A percentile compares a stretch with the other conserved stretches of the same genome.
phyloP scores from a whole-genome alignment of 2,329 filamentous ascomycete genomes.

The Ramularia endophylla region DNA sequence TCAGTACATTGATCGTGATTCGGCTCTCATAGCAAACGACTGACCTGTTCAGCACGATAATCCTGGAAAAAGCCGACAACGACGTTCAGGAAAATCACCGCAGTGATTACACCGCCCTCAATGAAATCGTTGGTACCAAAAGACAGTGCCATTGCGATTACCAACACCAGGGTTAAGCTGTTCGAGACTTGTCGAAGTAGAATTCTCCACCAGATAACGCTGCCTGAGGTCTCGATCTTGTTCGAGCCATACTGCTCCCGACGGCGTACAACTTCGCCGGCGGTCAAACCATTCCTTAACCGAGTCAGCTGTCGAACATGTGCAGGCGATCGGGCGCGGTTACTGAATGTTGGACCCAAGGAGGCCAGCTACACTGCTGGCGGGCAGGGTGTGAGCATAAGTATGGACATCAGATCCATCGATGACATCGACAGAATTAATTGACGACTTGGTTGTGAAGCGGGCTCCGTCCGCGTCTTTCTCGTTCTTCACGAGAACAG shows the following conservation, averaged over 20 bases:
- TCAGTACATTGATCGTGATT: too few species aligned
- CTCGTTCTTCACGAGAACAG: slow-evolving; percentile 20
- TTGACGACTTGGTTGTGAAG: slow-evolving; percentile 15
- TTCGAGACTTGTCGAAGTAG: slow-evolving; percentile 34
- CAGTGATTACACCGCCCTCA: slow-evolving; percentile 54
- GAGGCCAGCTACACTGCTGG: slow-evolving; percentile 12
- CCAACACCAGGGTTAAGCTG: slow-evolving; percentile 40
- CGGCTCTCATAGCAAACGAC: too few species aligned
- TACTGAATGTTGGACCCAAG: slow-evolving; percentile 18
- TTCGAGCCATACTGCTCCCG: slow-evolving; percentile 26
- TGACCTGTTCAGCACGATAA: slow-evolving; percentile 49
- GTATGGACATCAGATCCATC: slow-evolving; percentile 13
- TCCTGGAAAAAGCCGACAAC: slow-evolving; percentile 56
- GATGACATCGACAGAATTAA: slow-evolving; percentile 11
- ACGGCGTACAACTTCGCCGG: slow-evolving; percentile 16
- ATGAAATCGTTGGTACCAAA: slow-evolving; percentile 56
- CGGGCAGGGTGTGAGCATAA: slow-evolving; percentile 18
- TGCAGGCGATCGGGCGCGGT: slow-evolving; percentile 1
- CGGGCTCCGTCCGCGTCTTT: slow-evolving; percentile 23
- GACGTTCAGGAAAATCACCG: slow-evolving; percentile 54
- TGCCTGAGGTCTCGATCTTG: slow-evolving; percentile 24
- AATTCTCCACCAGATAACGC: slow-evolving; percentile 27
- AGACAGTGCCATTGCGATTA: slow-evolving; percentile 53
- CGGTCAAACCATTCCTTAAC: slow-evolving; percentile 20
- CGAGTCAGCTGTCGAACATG: slow-evolving; percentile 4